A percentile compares a stretch with the other conserved stretches of the same genome.
These are phyloP conservation scores for Selaginella moellendorffii DNA, from an alignment of 75 land plant genomes.

Conservation along the genomic window DNA sequence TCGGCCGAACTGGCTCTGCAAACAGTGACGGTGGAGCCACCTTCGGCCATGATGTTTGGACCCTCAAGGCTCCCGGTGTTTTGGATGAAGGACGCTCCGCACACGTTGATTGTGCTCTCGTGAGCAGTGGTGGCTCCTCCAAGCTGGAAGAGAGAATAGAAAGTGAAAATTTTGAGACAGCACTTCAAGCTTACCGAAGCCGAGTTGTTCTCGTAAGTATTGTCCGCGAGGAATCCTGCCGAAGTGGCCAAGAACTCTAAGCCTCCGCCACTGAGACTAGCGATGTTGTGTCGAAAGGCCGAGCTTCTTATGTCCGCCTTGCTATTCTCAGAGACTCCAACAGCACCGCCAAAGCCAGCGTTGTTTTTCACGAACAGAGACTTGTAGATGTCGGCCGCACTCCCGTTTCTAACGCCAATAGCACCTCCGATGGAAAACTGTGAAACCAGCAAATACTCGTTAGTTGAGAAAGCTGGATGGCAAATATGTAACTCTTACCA, in stretches of 20 bases:
- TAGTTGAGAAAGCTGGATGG: neutral
- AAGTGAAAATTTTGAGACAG: neutral
- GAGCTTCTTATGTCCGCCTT: neutral
- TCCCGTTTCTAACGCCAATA: neutral
- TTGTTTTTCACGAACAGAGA: neutral
- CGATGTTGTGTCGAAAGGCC: neutral
- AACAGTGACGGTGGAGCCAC: neutral
- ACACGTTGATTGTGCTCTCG: neutral
- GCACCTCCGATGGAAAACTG: conserved; percentile 8
- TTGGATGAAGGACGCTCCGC: neutral
- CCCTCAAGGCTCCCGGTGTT: neutral
- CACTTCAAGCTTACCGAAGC: conserved; percentile 5
- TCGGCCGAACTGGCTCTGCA: neutral
- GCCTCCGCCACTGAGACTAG: neutral
- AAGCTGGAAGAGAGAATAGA: neutral
- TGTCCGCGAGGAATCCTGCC: neutral
- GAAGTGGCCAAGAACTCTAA: neutral
- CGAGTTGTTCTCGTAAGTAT: neutral
- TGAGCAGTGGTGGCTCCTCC: conserved; percentile 3
- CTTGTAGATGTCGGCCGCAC: neutral
- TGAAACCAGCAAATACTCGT: neutral
- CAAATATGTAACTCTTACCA: neutral
- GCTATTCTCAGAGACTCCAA: conserved; percentile 1
- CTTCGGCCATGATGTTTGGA: conserved; percentile 1
- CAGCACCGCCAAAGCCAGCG: conserved; percentile 7